Evolutionary conservation across 176 grass and related monocot species (phyloP).

Genomic region (Puccinellia tenuiflora): DNA sequence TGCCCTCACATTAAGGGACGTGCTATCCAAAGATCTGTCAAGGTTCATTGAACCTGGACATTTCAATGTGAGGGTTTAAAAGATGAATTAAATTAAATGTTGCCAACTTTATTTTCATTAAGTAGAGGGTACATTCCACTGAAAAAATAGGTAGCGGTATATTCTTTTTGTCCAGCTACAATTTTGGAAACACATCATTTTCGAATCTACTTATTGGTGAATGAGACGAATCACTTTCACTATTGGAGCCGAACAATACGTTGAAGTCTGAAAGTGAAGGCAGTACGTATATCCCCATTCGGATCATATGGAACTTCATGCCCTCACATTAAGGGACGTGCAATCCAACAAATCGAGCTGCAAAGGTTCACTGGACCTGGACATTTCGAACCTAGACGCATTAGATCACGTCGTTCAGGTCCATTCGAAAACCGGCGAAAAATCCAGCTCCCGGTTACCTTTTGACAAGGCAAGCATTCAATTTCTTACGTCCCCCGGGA

Average conservation of each 20-base stretch:
- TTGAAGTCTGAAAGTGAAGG: neutral
- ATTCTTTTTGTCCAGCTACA: neutral
- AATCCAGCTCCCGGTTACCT: neutral
- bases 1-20: neutral
- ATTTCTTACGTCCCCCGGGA: neutral
- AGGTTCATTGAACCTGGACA: constrained; percentile 15
- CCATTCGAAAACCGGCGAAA: neutral
- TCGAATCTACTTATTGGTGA: neutral
- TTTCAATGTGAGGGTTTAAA: neutral
- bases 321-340: neutral
- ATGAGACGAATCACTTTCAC: neutral
- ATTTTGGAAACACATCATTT: neutral
- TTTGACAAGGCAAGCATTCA: neutral
- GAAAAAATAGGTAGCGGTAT: neutral
- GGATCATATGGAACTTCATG: neutral
- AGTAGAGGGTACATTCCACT: neutral
- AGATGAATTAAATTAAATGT: neutral
- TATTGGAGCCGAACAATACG: too few species aligned
- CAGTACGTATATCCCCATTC: neutral
- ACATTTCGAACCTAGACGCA: neutral
- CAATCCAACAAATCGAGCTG: neutral
- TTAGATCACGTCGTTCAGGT: neutral
- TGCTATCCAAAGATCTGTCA: neutral
- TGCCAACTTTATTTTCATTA: neutral
- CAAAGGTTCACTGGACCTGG: constrained; percentile 1